Conservation (phyloP, 495 filamentous ascomycete genomes). For the Sphaerosporella brunnea region DNA sequence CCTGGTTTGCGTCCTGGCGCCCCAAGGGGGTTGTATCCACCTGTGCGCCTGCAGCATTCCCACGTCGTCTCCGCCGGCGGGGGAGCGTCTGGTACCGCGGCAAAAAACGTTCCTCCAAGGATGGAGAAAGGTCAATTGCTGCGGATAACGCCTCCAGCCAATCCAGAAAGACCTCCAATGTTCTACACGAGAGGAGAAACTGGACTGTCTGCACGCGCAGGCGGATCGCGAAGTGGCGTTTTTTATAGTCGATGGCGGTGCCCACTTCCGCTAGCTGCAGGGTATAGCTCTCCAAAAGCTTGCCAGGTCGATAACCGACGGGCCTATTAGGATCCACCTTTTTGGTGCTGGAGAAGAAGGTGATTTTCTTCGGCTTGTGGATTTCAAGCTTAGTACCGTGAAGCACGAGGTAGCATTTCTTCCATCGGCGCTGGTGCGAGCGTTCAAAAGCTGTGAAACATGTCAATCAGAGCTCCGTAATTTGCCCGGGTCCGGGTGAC, state of each 20-base stretch:
- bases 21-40: too few relatives aligned
- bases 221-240: constrained; percentile 44
- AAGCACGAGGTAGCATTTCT: constrained; percentile 38
- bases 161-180: constrained; percentile 35
- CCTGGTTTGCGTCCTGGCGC: neutral
- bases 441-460: constrained; percentile 33
- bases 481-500: too few relatives aligned
- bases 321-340: constrained; percentile 6
- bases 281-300: constrained; percentile 38
- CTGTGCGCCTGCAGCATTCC: too few relatives aligned
- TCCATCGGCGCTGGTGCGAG: constrained; percentile 37
- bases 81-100: constrained; percentile 38
- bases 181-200: constrained; percentile 39
- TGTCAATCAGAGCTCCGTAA: too few relatives aligned
- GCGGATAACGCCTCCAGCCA: constrained; percentile 38
- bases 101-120: constrained; percentile 38
- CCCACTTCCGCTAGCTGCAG: constrained; percentile 50
- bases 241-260: constrained; percentile 44
- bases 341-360: constrained; percentile 11
- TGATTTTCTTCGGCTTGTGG: constrained; percentile 32
- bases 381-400: constrained; percentile 43
- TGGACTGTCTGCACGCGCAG: constrained; percentile 46
- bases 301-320: constrained; percentile 22
- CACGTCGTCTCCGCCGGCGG: constrained; percentile 30
- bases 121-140: constrained; percentile 36